Base-by-base conservation (phyloP, 2,329 filamentous ascomycete species). In the Aspergillus sp. region DNA sequence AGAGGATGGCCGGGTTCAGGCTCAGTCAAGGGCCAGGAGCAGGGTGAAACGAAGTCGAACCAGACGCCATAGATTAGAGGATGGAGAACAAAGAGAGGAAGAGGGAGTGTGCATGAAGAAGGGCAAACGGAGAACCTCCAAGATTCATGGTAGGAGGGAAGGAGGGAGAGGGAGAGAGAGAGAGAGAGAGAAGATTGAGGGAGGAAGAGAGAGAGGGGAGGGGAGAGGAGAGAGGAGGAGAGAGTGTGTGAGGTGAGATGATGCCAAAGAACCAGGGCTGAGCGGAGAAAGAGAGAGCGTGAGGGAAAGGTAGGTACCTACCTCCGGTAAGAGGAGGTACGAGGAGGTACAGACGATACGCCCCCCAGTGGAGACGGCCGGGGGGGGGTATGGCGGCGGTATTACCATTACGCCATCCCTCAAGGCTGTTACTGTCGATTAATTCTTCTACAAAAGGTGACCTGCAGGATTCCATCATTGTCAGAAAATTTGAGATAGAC, bases 1-100 rank as follows among this genome's bases (percentile, higher is more conserved):
- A 61, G 60, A 66, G 63, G 65, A 59, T 59, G 61, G 67, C 66
- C 70, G 68, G 64, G 68, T 69, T 54, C 60, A 55, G 61, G 66
- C 66, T 70, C 67, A 62, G 65, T 70, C 66, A 71, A 63, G 66
- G 65, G 66, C 65, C 66, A 62, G 66, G 62, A 69, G 60, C 63
- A 68, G 62, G 61, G 60, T 54, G 53, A 54, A 61, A 51, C 59
- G 59, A 62, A 59, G 59, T 53, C 59, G 50, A 54, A 61, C 58
- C 59, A 66, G 65, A 59, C 63, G 63, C 65, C 68, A 70, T 70
- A 60, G 60, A 66, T 63, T 61, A 58, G 59, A 56, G 56, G 36
- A 22, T 22, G 22, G 45, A 56, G 50, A 44, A 48, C 36, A 44
- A 45, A 51, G 50, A 55, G 44, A 47, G 26, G 44, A 35, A 46